Conservation (phyloP, 768 basidiomycete species). For the Nevesoporus exiguus region DNA sequence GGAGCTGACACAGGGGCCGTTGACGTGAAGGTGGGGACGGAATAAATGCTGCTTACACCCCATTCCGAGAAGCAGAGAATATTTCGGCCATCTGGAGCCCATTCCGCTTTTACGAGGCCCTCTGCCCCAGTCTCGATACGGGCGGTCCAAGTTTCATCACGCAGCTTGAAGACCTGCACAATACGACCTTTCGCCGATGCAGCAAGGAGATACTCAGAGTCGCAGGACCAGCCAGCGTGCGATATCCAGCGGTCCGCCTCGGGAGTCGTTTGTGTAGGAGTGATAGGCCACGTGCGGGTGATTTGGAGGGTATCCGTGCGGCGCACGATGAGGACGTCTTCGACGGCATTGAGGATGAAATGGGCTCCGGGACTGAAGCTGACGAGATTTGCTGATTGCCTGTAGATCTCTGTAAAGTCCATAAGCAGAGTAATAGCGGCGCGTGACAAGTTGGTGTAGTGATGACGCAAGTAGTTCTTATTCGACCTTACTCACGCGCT, state of each 20-base stretch:
- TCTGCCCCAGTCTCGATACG: conserved; percentile 80
- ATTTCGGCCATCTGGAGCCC: conserved; percentile 82
- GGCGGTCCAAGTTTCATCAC: conserved; percentile 75
- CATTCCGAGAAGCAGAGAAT: conserved; percentile 90
- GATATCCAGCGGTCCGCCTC: conserved; percentile 51
- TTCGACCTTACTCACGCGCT: not conserved
- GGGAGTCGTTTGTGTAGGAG: conserved; percentile 44
- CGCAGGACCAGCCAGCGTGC: conserved; percentile 80
- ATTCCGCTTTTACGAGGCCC: conserved; percentile 82
- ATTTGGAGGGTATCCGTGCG: conserved; percentile 83
- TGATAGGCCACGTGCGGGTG: conserved; percentile 72
- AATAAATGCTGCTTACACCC: conserved; percentile 63
- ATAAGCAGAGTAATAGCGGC: conserved; percentile 33
- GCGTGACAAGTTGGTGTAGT: too few species aligned
- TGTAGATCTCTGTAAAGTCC: conserved; percentile 89
- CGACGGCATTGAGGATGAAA: conserved; percentile 77
- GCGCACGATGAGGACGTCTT: conserved; percentile 78
- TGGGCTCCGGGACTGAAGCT: conserved; percentile 84
- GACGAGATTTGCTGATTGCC: conserved; percentile 66
- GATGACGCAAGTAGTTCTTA: conserved; percentile 4
- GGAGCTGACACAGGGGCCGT: conserved; percentile 48
- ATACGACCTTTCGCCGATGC: conserved; percentile 69
- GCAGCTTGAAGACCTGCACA: conserved; percentile 75
- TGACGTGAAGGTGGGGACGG: not conserved
- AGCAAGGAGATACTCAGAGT: conserved; percentile 83